Evolutionary conservation across 306 rosid species (phyloP).

Genomic region (Cucurbita pepo): DNA sequence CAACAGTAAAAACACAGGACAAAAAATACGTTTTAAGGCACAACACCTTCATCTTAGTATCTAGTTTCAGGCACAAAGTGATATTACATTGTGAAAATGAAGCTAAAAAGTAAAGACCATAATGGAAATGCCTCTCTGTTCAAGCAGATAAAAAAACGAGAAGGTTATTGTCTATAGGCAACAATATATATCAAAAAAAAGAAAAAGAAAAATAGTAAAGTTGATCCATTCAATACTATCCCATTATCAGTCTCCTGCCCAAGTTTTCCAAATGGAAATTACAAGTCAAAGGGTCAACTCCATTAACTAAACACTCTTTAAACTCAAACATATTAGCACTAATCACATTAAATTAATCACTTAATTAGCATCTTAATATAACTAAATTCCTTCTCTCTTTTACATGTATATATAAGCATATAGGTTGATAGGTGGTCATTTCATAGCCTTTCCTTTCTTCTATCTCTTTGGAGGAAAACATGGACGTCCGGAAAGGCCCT

Average conservation of each 20-base stretch:
- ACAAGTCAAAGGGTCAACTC: slow-evolving; percentile 3
- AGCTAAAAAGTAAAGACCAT: too few species aligned
- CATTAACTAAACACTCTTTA: background rate
- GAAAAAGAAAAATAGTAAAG: background rate
- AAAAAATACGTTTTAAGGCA: too few species aligned
- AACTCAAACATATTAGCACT: background rate
- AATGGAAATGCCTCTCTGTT: too few species aligned
- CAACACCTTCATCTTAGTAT: too few species aligned
- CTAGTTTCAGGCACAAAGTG: too few species aligned
- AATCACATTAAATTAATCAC: background rate
- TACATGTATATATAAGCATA: background rate
- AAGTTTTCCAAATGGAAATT: background rate
- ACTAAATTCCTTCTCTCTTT: background rate
- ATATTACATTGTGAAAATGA: too few species aligned
- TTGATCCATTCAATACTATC: background rate
- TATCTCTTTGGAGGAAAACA: background rate
- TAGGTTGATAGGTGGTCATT: background rate
- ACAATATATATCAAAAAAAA: too few species aligned
- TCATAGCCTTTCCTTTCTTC: background rate
- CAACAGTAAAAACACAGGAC: too few species aligned
- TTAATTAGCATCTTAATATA: background rate
- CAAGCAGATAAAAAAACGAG: too few species aligned
- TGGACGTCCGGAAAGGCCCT: slow-evolving; percentile 22
- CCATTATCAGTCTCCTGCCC: background rate
- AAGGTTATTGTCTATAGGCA: too few species aligned